phyloP scores from a whole-genome alignment of 306 rosid genomes.

The Delonix regia region DNA sequence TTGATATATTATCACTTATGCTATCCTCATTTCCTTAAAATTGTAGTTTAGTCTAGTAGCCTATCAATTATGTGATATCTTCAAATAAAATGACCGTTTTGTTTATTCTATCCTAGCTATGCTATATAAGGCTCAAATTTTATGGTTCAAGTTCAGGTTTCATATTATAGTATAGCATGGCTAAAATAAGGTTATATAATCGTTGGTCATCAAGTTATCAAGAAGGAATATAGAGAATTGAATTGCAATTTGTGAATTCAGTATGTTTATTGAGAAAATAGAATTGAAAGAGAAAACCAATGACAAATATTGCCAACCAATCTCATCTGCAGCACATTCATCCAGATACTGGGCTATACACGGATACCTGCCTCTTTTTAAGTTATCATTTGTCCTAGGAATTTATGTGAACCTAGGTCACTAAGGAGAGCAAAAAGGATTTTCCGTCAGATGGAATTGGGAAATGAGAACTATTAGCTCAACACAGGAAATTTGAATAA shows the following conservation, averaged over 20 bases:
- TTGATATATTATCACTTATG: slow-evolving; percentile 3
- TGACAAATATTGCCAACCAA: not conserved
- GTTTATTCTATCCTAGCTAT: not conserved
- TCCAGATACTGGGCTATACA: not conserved
- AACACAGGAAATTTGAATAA: too few species aligned
- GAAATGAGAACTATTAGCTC: too few species aligned
- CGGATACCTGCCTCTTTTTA: not conserved
- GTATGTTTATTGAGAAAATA: not conserved
- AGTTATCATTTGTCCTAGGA: not conserved
- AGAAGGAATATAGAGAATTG: not conserved
- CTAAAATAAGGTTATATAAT: not conserved
- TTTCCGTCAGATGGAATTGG: too few species aligned
- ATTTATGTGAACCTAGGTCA: not conserved
- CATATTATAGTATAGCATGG: too few species aligned
- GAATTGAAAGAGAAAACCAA: not conserved
- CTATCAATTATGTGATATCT: slow-evolving; percentile 5
- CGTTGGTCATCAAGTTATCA: not conserved
- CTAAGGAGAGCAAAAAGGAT: too few species aligned
- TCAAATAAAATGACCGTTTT: not conserved
- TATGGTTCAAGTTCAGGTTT: not conserved
- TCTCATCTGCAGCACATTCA: not conserved
- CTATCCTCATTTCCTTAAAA: slow-evolving; percentile 1
- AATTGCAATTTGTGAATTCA: not conserved
- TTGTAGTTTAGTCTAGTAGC: not conserved
- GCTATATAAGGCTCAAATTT: not conserved